phyloP scores from a whole-genome alignment of 768 basidiomycete genomes.

The Botryobasidium botryosum region DNA sequence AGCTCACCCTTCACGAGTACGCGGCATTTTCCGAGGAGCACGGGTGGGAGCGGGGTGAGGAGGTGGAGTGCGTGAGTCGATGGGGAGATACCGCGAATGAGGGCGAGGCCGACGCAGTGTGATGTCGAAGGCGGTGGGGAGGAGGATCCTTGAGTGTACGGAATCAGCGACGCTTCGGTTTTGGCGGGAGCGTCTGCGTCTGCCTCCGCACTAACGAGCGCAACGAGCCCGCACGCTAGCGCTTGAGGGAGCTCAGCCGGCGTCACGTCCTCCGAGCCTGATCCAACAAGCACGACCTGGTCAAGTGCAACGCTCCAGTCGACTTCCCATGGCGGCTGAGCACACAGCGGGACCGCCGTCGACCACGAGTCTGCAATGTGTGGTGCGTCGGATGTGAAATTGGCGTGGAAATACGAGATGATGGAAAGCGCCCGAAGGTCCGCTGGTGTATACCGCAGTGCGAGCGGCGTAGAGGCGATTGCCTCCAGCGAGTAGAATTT shows the following conservation, averaged over 20 bases:
- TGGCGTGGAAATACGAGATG: slow-evolving; percentile 62
- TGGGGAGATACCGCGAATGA: slow-evolving; percentile 43
- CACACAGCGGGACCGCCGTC: slow-evolving; percentile 47
- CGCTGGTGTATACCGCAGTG: slow-evolving; percentile 34
- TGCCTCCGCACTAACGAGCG: slow-evolving; percentile 43
- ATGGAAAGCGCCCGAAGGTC: slow-evolving; percentile 56
- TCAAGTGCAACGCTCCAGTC: slow-evolving; percentile 40
- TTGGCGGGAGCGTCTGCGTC: slow-evolving; percentile 28
- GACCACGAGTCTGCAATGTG: too few species aligned
- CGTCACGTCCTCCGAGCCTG: slow-evolving; percentile 66
- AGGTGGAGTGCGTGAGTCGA: slow-evolving; percentile 36
- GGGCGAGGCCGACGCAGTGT: slow-evolving; percentile 54
- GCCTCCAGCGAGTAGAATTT: slow-evolving; percentile 21
- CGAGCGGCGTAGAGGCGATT: slow-evolving; percentile 31
- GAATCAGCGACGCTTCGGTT: slow-evolving; percentile 12
- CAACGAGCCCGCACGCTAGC: slow-evolving; percentile 69
- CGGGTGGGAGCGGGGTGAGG: slow-evolving; percentile 56
- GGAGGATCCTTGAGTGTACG: slow-evolving; percentile 40
- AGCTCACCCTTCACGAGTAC: slow-evolving; percentile 69
- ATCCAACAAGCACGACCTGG: slow-evolving; percentile 46
- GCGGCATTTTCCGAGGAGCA: slow-evolving; percentile 26
- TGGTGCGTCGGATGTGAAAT: slow-evolving; percentile 25
- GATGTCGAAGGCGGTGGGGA: slow-evolving; percentile 44
- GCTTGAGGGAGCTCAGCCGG: slow-evolving; percentile 49
- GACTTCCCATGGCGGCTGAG: slow-evolving; percentile 56